These are phyloP conservation scores for Penicillium sp. DNA, from an alignment of 2,329 filamentous ascomycete genomes.

Conservation along the genomic window DNA sequence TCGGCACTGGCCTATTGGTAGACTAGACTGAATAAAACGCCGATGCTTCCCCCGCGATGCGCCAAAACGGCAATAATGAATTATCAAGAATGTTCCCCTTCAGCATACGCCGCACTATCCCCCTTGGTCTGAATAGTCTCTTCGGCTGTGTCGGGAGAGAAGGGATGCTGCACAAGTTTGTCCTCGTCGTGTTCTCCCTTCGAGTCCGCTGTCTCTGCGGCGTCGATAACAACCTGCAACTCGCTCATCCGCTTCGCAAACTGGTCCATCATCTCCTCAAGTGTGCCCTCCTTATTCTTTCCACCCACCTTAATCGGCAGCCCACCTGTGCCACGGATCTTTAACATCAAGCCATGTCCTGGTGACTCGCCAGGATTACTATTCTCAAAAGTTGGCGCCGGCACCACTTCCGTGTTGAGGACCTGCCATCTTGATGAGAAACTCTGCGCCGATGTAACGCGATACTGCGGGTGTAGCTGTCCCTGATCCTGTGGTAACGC, in stretches of 20 bases:
- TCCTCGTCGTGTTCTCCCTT: neutral
- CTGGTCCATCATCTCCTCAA: slow-evolving; percentile 48
- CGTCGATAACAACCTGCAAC: slow-evolving; percentile 43
- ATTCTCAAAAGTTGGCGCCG: slow-evolving; percentile 63
- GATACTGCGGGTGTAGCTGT: slow-evolving; percentile 32
- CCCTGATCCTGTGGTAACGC: slow-evolving; percentile 1
- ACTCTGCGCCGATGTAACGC: slow-evolving; percentile 67
- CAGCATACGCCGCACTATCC: neutral
- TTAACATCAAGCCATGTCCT: slow-evolving; percentile 46
- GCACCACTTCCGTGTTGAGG: slow-evolving; percentile 51
- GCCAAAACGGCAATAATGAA: neutral
- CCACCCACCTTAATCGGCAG: slow-evolving; percentile 20
- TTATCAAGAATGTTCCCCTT: neutral
- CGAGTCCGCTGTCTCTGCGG: slow-evolving; percentile 17
- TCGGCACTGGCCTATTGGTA: neutral
- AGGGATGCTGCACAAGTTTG: neutral
- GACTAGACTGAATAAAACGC: neutral
- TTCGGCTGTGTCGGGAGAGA: neutral
- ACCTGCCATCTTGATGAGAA: slow-evolving; percentile 73
- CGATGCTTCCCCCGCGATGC: neutral
- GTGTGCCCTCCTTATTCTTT: slow-evolving; percentile 25
- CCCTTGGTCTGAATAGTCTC: neutral
- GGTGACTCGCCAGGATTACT: slow-evolving; percentile 52
- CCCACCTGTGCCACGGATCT: slow-evolving; percentile 43
- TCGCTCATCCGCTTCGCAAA: slow-evolving; percentile 46